phyloP scores from a whole-genome alignment of 805 yeast species.

The Wickerhamomyces bovis region DNA sequence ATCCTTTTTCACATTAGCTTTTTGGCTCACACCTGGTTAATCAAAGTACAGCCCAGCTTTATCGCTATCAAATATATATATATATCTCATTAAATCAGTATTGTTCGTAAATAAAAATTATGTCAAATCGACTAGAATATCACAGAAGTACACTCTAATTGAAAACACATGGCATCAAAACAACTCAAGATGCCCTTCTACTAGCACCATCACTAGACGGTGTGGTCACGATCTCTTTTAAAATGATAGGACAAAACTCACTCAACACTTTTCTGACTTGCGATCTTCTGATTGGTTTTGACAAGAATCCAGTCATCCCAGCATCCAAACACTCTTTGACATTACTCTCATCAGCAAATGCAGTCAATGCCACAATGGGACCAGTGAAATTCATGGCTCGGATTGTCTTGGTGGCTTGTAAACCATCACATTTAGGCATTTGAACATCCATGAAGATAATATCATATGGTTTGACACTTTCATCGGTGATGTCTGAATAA shows the following conservation, averaged over 20 bases:
- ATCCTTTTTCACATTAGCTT: no score
- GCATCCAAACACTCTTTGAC: constrained; percentile 76
- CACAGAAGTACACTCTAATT: neutral
- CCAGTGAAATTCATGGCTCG: constrained; percentile 55
- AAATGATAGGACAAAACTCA: constrained; percentile 23
- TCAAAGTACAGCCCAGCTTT: no score
- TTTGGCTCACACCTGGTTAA: no score
- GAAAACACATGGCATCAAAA: neutral
- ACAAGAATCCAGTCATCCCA: constrained; percentile 91
- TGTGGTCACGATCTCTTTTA: constrained; percentile 1
- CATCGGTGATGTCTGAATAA: neutral
- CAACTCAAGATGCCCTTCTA: neutral
- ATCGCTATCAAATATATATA: no score
- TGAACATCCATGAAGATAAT: constrained; percentile 94
- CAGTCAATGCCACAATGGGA: constrained; percentile 92
- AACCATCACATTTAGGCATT: constrained; percentile 92
- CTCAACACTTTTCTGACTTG: constrained; percentile 51
- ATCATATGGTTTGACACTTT: constrained; percentile 43
- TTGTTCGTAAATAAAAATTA: neutral
- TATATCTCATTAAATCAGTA: neutral
- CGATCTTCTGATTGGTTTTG: constrained; percentile 79
- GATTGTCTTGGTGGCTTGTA: constrained; percentile 72
- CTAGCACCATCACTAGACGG: constrained; percentile 1
- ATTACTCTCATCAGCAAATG: constrained; percentile 90
- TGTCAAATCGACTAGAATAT: no score